phyloP scores from a whole-genome alignment of 2,329 filamentous ascomycete genomes.

The Talaromyces sp. region DNA sequence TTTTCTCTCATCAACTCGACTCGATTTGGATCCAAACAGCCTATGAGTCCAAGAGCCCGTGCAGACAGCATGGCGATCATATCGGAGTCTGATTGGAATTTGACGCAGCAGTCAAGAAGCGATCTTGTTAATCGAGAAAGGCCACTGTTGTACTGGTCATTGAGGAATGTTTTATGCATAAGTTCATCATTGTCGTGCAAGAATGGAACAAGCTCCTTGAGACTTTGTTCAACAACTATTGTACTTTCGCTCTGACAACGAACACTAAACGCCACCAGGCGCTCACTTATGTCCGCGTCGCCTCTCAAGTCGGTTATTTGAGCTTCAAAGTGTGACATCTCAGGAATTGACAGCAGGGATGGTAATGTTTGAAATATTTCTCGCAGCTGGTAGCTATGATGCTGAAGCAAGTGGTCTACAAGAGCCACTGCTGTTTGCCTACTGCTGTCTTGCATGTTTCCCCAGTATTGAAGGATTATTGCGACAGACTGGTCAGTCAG shows the following conservation, averaged over 20 bases:
- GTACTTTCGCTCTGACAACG: slow-evolving; percentile 78
- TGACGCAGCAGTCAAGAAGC: slow-evolving; percentile 78
- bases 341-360: slow-evolving; percentile 64
- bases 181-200: slow-evolving; percentile 69
- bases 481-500: slow-evolving; percentile 87
- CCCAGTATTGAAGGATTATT: slow-evolving; percentile 78
- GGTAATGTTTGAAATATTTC: slow-evolving; percentile 71
- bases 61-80: slow-evolving; percentile 70
- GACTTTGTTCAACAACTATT: slow-evolving; percentile 74
- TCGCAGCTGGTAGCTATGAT: slow-evolving; percentile 56
- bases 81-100: slow-evolving; percentile 63
- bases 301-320: slow-evolving; percentile 61
- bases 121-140: slow-evolving; percentile 68
- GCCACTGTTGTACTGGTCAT: slow-evolving; percentile 75
- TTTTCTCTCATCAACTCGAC: slow-evolving; percentile 75
- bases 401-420: slow-evolving; percentile 60
- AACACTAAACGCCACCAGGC: slow-evolving; percentile 65
- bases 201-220: slow-evolving; percentile 71
- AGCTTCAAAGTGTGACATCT: slow-evolving; percentile 62
- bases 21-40: slow-evolving; percentile 85
- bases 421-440: slow-evolving; percentile 57
- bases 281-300: slow-evolving; percentile 60
- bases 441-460: slow-evolving; percentile 55
- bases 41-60: slow-evolving; percentile 79
- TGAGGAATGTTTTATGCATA: slow-evolving; percentile 71